These are phyloP conservation scores for Exophiala dermatitidis DNA, from an alignment of 2,329 filamentous ascomycete species.

Conservation along the genomic window DNA sequence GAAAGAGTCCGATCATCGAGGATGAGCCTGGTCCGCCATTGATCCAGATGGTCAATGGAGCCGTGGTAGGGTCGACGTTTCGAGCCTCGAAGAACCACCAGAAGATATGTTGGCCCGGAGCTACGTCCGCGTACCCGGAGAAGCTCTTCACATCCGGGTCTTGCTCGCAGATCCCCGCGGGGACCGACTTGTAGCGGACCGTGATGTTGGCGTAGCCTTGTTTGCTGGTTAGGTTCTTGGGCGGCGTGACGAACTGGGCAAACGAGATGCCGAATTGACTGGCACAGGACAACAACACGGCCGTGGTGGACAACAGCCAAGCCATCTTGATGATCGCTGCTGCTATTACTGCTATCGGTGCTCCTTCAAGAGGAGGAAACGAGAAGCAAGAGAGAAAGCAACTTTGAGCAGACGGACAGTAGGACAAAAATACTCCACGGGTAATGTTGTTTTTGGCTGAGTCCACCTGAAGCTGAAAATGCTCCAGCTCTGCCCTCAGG, in stretches of 20 bases:
- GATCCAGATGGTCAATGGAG: conserved; percentile 36
- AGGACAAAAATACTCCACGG: too few relatives aligned
- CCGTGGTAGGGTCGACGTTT: conserved; percentile 28
- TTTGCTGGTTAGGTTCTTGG: conserved; percentile 33
- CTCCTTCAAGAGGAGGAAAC: too few relatives aligned
- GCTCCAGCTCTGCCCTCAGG: too few relatives aligned
- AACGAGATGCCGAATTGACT: conserved; percentile 7
- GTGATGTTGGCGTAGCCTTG: conserved; percentile 36
- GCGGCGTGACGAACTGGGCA: conserved; percentile 35
- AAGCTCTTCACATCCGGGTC: conserved; percentile 50
- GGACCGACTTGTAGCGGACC: conserved; percentile 45
- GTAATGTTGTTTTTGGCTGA: too few relatives aligned
- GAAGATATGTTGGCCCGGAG: conserved; percentile 42
- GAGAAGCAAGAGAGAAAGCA: too few relatives aligned
- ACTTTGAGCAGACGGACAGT: too few relatives aligned
- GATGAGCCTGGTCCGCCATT: conserved; percentile 33
- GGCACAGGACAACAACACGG: conserved; percentile 15
- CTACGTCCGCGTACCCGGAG: conserved; percentile 54
- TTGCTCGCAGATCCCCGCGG: conserved; percentile 41
- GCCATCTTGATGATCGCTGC: conserved; percentile 7
- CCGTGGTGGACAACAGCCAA: conserved; percentile 6
- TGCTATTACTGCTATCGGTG: too few relatives aligned
- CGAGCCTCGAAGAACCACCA: conserved; percentile 43
- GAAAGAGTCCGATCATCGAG: conserved; percentile 33
- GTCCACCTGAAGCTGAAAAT: too few relatives aligned